Evolutionary conservation across 208 protist genomes (phyloP), one percentile per base, ranked within the genome.

Genomic region (Wallacemonas rigidus): DNA sequence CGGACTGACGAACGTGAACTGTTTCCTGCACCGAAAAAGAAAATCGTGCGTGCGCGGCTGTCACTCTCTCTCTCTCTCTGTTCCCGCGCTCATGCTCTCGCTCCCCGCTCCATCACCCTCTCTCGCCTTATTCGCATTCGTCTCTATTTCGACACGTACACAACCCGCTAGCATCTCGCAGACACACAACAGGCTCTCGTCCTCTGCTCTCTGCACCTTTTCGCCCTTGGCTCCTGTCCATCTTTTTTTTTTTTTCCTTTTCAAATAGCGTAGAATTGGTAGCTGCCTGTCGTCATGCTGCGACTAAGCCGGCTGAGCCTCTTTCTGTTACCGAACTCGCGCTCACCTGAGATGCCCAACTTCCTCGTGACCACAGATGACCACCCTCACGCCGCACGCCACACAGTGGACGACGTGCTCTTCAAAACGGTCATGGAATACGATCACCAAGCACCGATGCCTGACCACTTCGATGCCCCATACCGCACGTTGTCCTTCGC

Each of bases 371-470:
- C 15, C 11, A 41, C 50, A 9, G 63, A 72, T 15, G 67, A 60
- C 35, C 63, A 17, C 12, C 62, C 44, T 6, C 17, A 40, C 14
- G 9, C 67, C 2, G 48, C 60, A 4, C 60, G n/a, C 43, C n/a
- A 48, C 6, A 57, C 36, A 3, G 40, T 36, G 7, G 55, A 67
- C 51, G 63, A 71, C 36, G 43, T 86, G 39, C 63, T 91, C 12
- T 78, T 74, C 60, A 67, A 75, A 35, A 69, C 83, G 44, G 89
- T 94, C 12, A 54, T 88, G 11, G 80, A 83, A 65, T 84, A 81
- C 61, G 89, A 94, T 50, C 83, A 81, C 72, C 14, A 70, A 17
- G 14, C 3, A 17, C 17, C 65, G 9, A 73, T 73, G 69, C n/a
- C 53, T 2, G 56, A 73, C n/a, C 6, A 45, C 15, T 60, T 67